Evolutionary conservation across 805 yeast genomes (phyloP).

Genomic region (Grigorovia transvaalensis): DNA sequence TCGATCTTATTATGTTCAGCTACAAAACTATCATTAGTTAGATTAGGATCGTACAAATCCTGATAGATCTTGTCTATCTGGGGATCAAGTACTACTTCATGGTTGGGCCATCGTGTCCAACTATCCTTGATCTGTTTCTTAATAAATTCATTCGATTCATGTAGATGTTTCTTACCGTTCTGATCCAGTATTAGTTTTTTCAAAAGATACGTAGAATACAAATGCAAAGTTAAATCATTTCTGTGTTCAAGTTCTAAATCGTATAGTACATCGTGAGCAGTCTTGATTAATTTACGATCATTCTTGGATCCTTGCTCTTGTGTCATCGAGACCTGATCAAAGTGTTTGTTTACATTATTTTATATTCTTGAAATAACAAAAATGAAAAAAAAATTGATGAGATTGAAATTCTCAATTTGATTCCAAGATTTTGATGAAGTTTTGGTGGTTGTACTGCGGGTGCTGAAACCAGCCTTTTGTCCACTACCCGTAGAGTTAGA

Average conservation of each 20-base stretch:
- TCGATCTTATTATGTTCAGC: not conserved
- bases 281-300: constrained; percentile 9
- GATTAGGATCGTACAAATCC: constrained; percentile 4
- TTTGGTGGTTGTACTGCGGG: too few relatives aligned
- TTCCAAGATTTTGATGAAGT: too few relatives aligned
- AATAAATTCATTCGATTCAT: constrained; percentile 30
- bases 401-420: not conserved
- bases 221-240: constrained; percentile 51
- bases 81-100: constrained; percentile 23
- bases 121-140: constrained; percentile 26
- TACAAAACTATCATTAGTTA: not conserved
- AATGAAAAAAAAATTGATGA: not conserved
- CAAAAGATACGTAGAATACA: constrained; percentile 45
- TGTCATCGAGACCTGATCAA: not conserved
- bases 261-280: constrained; percentile 27
- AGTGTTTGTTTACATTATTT: not conserved
- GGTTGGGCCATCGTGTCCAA: constrained; percentile 58
- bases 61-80: constrained; percentile 18
- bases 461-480: too few relatives aligned
- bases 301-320: not conserved
- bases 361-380: not conserved
- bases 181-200: constrained; percentile 19
- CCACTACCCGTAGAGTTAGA: too few relatives aligned
- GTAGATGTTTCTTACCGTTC: constrained; percentile 17
- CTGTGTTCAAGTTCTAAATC: constrained; percentile 41